Base-by-base conservation (phyloP, 2,329 filamentous ascomycete genomes). In the Exophiala sideris region DNA sequence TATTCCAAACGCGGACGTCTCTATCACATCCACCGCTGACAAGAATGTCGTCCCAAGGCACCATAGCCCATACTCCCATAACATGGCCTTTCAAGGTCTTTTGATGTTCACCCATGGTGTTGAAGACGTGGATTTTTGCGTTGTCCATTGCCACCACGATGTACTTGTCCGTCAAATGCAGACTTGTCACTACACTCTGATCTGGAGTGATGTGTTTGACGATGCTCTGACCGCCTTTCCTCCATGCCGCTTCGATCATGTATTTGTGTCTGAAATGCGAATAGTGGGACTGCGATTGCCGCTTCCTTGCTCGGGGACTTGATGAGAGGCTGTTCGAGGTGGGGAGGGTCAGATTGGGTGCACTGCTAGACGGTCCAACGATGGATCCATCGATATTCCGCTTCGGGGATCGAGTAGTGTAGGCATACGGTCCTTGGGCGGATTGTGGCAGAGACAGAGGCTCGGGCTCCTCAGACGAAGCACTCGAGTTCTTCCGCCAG, bases 31-130 rank as follows among this genome's bases (percentile, higher is more conserved):
- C 94, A 65, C 94, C 94, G 65, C 91, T 96, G 56, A 99, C 94
- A 57, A 99, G 79, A 49, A 89, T 87, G 69, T 99, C 92, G 56
- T 89, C 92, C 89, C 91, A 96, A 5, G 94, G 94, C 20, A 99
- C 91, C 92, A 99, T 97, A 45, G 94, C 94, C 94, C 94, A 99
- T 16, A 99, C 94, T 38, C 94, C 94, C 94, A 99, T 99, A 41
- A 97, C 89, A 74, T 99, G 94, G 9, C 94, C 94, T 67, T 94
- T 87, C 24, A 99, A 76, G 2, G 90, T 96, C 69, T 91, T 89
- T 64, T 95, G 85, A 60, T 90, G 85, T 63, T 91, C 86, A 33
- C 94, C 94, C 62, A 94, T 84, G 0, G 90, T 91, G 69, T 97
- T 89, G 68, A 97, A 99, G 21, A 99, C 91, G 71, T 99, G 94